phyloP scores from a whole-genome alignment of 2,329 filamentous ascomycete genomes.

The Colletotrichum sp. region DNA sequence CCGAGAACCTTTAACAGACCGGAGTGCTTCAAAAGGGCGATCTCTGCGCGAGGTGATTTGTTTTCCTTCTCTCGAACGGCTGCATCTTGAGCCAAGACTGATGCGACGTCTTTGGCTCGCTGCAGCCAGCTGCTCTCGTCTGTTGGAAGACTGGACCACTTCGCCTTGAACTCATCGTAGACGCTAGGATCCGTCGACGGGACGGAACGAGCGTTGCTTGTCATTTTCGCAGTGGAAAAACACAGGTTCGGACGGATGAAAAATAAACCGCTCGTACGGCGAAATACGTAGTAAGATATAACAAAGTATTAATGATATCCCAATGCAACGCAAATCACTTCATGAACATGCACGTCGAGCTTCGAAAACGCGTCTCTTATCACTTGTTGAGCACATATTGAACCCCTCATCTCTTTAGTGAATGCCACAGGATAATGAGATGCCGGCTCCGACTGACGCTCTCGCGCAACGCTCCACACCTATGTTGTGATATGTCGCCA shows the following conservation, averaged over 20 bases:
- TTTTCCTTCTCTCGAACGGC: constrained; percentile 39
- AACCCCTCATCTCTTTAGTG: background rate
- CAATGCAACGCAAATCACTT: background rate
- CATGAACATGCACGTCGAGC: rapidly evolving
- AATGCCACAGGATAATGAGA: background rate
- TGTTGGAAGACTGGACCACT: constrained; percentile 37
- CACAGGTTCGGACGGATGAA: background rate
- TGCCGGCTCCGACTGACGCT: background rate
- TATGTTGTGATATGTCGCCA: constrained; percentile 20
- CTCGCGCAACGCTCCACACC: background rate
- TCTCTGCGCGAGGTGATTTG: constrained; percentile 43
- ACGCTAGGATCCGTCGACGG: constrained; percentile 38
- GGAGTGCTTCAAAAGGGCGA: constrained; percentile 45
- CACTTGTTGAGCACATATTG: rapidly evolving
- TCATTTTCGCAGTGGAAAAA: background rate
- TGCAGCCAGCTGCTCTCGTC: constrained; percentile 41
- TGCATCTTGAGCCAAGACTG: constrained; percentile 38
- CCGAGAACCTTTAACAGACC: constrained; percentile 44
- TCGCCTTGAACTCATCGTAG: constrained; percentile 38
- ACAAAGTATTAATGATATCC: background rate
- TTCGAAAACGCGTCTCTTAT: background rate
- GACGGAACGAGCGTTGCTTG: constrained; percentile 14
- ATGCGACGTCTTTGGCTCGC: constrained; percentile 41
- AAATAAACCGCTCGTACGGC: rapidly evolving
- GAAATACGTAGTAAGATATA: background rate